Evolutionary conservation across 345 rosid genomes (phyloP).

Genomic region (Dimocarpus longan): DNA sequence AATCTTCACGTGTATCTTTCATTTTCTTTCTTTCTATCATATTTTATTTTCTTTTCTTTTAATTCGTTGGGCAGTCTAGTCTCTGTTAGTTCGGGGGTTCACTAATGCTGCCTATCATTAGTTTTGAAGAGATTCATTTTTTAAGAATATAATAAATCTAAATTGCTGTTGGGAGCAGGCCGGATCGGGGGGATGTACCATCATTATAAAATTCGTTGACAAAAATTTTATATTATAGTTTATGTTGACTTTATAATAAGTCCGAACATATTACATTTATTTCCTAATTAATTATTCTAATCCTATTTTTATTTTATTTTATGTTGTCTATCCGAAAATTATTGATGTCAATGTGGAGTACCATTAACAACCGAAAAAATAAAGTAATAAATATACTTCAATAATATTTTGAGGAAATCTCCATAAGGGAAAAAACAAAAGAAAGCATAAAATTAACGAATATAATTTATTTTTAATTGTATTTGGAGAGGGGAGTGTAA

Average conservation of each 20-base stretch:
- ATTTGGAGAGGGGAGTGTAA: neutral
- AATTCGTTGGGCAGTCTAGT: neutral
- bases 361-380: neutral
- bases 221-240: neutral
- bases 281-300: no score
- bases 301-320: no score
- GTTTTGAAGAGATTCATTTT: neutral
- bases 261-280: neutral
- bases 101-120: neutral
- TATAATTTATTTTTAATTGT: neutral
- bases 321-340: no score
- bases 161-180: neutral
- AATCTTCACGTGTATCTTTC: neutral
- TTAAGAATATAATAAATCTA: neutral
- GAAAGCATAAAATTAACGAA: neutral
- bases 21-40: neutral
- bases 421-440: neutral
- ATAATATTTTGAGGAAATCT: neutral
- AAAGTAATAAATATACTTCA: neutral
- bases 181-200: neutral
- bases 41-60: neutral
- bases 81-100: neutral
- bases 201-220: conserved; percentile 12
- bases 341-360: neutral
- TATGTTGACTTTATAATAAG: neutral